Evolutionary conservation across 2,329 filamentous ascomycete genomes (phyloP).

Genomic region (Ceratocystis destructans): DNA sequence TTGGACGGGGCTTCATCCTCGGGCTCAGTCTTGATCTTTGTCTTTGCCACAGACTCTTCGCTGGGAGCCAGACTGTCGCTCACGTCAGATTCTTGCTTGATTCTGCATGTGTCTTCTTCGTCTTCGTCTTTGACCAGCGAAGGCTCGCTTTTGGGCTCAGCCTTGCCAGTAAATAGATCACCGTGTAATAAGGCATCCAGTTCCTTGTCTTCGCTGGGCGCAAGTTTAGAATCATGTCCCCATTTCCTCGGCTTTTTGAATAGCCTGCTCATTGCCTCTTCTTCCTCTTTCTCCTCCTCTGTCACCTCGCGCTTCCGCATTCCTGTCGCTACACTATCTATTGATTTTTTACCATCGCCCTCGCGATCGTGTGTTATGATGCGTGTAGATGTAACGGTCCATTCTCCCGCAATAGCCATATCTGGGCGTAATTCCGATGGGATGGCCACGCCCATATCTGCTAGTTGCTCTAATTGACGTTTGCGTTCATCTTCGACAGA

Average conservation of each 20-base stretch:
- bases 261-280: constrained; percentile 42
- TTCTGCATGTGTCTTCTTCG: neutral
- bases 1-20: constrained; percentile 22
- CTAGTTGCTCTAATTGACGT: constrained; percentile 74
- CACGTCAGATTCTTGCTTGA: neutral
- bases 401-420: constrained; percentile 80
- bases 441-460: constrained; percentile 71
- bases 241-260: constrained; percentile 46
- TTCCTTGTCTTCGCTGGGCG: constrained; percentile 37
- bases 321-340: constrained; percentile 39
- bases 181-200: constrained; percentile 47
- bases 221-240: constrained; percentile 40
- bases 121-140: neutral
- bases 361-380: constrained; percentile 36
- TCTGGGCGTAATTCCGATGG: constrained; percentile 65
- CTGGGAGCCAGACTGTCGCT: neutral
- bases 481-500: constrained; percentile 55
- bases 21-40: constrained; percentile 21
- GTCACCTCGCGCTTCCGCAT: constrained; percentile 49
- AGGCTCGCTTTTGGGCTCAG: neutral
- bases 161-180: constrained; percentile 21
- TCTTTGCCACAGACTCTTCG: constrained; percentile 17
- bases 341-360: constrained; percentile 23
- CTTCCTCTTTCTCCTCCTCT: constrained; percentile 48
- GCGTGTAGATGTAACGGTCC: constrained; percentile 58